Percentiles rank a stretch among this genome's conserved stretches.
These are phyloP conservation scores for Gypsophila paniculata DNA, from an alignment of 179 eudicot species.

Conservation along the genomic window DNA sequence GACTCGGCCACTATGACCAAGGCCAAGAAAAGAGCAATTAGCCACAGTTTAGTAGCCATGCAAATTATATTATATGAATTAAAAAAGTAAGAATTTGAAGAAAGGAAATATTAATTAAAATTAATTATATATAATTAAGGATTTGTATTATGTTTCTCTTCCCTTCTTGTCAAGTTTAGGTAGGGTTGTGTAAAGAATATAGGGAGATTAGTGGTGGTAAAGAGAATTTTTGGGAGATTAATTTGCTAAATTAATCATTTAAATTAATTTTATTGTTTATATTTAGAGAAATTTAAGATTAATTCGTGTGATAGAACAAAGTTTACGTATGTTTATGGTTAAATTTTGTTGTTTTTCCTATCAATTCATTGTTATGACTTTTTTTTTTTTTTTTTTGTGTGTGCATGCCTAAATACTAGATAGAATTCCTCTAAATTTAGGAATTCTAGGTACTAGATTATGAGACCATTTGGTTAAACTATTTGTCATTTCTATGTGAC, in stretches of 20 bases:
- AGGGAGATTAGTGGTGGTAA: background rate
- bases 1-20: slow-evolving; percentile 24
- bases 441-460: too few relatives aligned
- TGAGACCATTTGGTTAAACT: too few relatives aligned
- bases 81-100: too few relatives aligned
- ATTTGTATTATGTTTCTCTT: background rate
- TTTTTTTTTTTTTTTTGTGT: too few relatives aligned
- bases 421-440: too few relatives aligned
- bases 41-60: slow-evolving; percentile 28
- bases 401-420: too few relatives aligned
- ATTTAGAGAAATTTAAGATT: background rate
- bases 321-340: slow-evolving; percentile 3
- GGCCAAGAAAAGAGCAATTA: slow-evolving; percentile 22
- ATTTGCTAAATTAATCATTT: background rate
- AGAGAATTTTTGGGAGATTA: background rate
- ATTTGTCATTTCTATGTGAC: too few relatives aligned
- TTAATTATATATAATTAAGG: background rate
- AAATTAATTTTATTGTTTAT: background rate
- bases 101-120: background rate
- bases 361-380: too few relatives aligned
- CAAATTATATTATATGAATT: background rate
- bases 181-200: background rate
- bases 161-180: too few relatives aligned
- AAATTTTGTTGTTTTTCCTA: too few relatives aligned
- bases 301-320: background rate